These are phyloP conservation scores for Hemisphaericaspora nanyangensis DNA, from an alignment of 805 yeast species.

Conservation along the genomic window DNA sequence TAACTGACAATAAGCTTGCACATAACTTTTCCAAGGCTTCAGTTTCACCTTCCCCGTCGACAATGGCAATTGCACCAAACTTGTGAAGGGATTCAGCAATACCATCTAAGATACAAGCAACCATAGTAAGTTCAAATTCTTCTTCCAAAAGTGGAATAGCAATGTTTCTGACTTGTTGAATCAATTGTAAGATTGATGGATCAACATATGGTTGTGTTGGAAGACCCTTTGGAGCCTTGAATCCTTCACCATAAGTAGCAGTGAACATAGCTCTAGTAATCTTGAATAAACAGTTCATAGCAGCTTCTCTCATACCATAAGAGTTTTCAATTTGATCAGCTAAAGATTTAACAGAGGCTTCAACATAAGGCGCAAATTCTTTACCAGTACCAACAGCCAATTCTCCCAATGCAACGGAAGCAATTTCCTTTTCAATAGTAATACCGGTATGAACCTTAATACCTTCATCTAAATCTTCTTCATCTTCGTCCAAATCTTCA, in stretches of 20 bases:
- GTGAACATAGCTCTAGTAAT: slow-evolving; percentile 67
- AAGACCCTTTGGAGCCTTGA: slow-evolving; percentile 58
- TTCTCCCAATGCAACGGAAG: slow-evolving; percentile 86
- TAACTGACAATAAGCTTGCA: slow-evolving; percentile 62
- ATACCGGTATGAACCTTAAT: slow-evolving; percentile 87
- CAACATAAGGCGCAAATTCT: slow-evolving; percentile 73
- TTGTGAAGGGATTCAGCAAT: slow-evolving; percentile 62
- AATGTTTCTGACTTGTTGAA: slow-evolving; percentile 62
- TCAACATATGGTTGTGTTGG: slow-evolving; percentile 60
- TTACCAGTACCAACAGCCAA: slow-evolving; percentile 84
- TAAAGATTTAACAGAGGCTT: slow-evolving; percentile 59
- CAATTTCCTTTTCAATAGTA: slow-evolving; percentile 93
- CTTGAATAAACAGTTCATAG: slow-evolving; percentile 79
- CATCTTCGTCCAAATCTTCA: slow-evolving; percentile 45
- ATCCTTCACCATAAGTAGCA: slow-evolving; percentile 45
- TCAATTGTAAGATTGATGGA: slow-evolving; percentile 52
- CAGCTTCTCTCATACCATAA: slow-evolving; percentile 87
- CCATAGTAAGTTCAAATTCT: slow-evolving; percentile 83
- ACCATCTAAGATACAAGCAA: slow-evolving; percentile 71
- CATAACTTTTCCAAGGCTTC: slow-evolving; percentile 61
- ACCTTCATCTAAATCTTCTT: slow-evolving; percentile 54
- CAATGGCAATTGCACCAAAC: slow-evolving; percentile 70
- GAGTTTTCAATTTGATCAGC: slow-evolving; percentile 77
- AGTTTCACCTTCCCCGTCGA: slow-evolving; percentile 54
- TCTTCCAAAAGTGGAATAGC: slow-evolving; percentile 62